Percentiles rank a stretch among this genome's conserved stretches.
phyloP scores from a whole-genome alignment of 1,139 yeast genomes.

The Yamadazyma trypodendri region DNA sequence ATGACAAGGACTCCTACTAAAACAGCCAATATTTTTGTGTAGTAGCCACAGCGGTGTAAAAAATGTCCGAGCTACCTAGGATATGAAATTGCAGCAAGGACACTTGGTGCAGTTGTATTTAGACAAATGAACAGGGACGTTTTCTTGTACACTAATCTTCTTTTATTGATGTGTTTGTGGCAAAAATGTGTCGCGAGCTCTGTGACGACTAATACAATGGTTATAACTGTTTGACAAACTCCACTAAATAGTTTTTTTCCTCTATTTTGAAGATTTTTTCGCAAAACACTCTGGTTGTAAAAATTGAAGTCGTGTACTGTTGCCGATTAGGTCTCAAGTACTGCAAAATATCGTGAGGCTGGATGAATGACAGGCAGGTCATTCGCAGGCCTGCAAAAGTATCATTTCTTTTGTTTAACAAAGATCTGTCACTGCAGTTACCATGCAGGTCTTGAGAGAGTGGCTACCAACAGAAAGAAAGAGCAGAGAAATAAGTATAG shows the following conservation, averaged over 20 bases:
- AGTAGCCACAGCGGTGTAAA: not conserved
- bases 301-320: too few species aligned
- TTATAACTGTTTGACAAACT: not conserved
- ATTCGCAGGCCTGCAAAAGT: too few species aligned
- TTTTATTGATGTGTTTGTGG: not conserved
- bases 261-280: constrained; percentile 1
- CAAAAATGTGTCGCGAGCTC: not conserved
- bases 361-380: too few species aligned
- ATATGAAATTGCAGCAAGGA: not conserved
- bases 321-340: too few species aligned
- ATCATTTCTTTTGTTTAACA: too few species aligned
- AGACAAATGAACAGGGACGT: not conserved
- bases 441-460: too few species aligned
- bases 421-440: too few species aligned
- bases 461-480: too few species aligned
- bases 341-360: too few species aligned
- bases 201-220: not conserved
- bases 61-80: not conserved
- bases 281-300: too few species aligned
- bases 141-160: not conserved
- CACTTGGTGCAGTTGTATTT: not conserved
- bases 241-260: constrained; percentile 1
- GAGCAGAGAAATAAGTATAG: too few species aligned
- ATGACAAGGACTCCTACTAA: not conserved
- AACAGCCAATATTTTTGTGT: not conserved